Base-by-base conservation (phyloP, 352 stramenopile genomes). In the Globisporangium polare region DNA sequence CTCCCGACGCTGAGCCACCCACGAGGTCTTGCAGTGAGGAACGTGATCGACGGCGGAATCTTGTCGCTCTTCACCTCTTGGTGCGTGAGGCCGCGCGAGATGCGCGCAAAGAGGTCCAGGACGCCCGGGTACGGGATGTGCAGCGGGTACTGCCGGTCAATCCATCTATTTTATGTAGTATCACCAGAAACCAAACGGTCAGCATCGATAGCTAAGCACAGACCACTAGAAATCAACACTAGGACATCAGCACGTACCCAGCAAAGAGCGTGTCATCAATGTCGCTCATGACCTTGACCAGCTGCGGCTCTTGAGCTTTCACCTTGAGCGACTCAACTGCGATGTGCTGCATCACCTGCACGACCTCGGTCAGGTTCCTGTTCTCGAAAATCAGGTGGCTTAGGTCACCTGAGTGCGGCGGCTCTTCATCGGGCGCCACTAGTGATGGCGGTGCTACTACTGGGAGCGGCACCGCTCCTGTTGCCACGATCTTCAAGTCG, bases 271-370 rank as follows among this genome's bases (percentile, higher is more conserved):
- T 94, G 64, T 94, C 86, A 45, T 94, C 86, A 41, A 94, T 94
- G 53, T 94, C 86, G 53, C 86, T 94, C n/a, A 94, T 73, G 6
- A 94, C 85, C 60, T 94, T 94, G 29, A 94, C 60, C n/a, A 94
- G 67, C 5, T 83, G 60, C 17, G 83, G 79, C 39, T 73, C 62
- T 20, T 78, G 55, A 13, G 75, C 45, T 35, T 83, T 87, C 15
- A 92, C 83, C 42, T 90, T 89, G 47, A 89, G 49, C 41, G 80
- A 77, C 53, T 93, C 86, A 10, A 92, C 72, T 13, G 83, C 83
- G 26, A 94, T 92, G 66, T 94, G 86, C 60, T 94, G 86, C 73
- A 92, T 90, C 43, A 91, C 77, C 24, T 81, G 73, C 18, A 94
- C 82, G 42, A 92, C 74, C 71, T 94, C 80, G 1, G 83, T 92